Base-by-base conservation (phyloP, 2,329 filamentous ascomycete genomes). In the Penicillium freii region DNA sequence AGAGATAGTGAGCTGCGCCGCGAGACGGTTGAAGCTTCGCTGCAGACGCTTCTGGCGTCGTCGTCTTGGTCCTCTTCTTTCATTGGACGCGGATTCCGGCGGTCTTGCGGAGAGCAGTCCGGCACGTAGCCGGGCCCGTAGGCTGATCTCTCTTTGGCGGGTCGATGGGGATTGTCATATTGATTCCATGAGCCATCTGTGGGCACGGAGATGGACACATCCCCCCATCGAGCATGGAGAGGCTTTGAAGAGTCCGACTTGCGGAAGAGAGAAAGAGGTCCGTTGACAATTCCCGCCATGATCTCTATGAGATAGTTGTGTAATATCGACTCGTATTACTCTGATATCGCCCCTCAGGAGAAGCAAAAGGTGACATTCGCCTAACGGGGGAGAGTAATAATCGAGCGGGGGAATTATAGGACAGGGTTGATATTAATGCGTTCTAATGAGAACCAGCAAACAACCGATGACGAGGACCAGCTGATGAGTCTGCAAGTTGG, bases 111-210 rank as follows among this genome's bases (percentile, higher is more conserved):
- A 23, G 49, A 54, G 17, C 34, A 48, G 21, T 66, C 69, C 3
- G 68, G 64, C 0, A 72, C 65, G 45, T 63, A 72, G n/a, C 69
- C 71, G 0, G 70, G 70, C 15, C 70, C 68, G 15, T 72, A 72
- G 3, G 50, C 21, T 17, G 58, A 59, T 13, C 52, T 62, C 6
- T 61, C 60, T 10, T 52, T 59, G 13, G 52, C n/a, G 10, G 57
- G 45, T n/a, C 62, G 61, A 57, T 69, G 66, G 23, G 67, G 66
- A 48, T 69, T 67, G 8, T 72, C 59, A 44, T 68, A 67, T 53
- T 74, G 72, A 27, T 69, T 75, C 74, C 74, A 76, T 39, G 74
- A 71, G 4, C 73, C 73, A 36, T 72, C 69, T 25, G 73, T 71
- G 6, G 73, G 75, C 34, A 71, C 71, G 1, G 71, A 71, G 36